Base-by-base conservation (phyloP, 2,329 filamentous ascomycete species). In the Trichoderma cornu-damae region DNA sequence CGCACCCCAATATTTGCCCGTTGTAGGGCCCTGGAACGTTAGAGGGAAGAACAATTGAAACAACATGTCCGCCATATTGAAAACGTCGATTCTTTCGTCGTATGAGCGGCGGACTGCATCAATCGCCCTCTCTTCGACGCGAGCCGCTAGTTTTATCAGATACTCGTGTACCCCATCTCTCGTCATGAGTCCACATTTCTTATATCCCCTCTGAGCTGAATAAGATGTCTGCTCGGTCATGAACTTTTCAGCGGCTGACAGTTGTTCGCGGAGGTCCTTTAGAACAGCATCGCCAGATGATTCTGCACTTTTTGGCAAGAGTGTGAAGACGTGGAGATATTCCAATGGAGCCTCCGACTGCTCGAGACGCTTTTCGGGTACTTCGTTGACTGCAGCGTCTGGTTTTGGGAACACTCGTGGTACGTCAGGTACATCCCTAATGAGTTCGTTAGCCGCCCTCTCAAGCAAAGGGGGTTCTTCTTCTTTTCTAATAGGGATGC, bases 1-100 rank as follows among this genome's bases (percentile, higher is more conserved):
- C n/a, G 75, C 72, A 1, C 75, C 77, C 77, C 76, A 79, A 53
- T 71, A 78, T 54, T 75, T 77, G 4, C 60, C 58, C 1, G 68
- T 67, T 3, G 74, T 78, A 0, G 74, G 70, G 0, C 70, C 71
- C 7, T 70, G 62, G 20, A 70, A 70, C 1, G 64, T 58, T 0
- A 62, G 35, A 0, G 77, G 75, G 6, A 79, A 64, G 57, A 78
- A 79, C 35, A 78, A 72, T 6, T 65, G 64, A 59, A 76, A 77
- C 1, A 77, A 32, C 2, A 65, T 59, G 34, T 77, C 72, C 1
- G 71, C 70, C 28, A 68, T 68, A 57, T 77, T 77, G 55, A 75
- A 72, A 1, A 78, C 61, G 30, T 74, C 73, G 7, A 75, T 61
- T 2, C 66, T 66, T 8, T 66, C 65, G 22, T 74, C 70, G 22